Percentiles rank a stretch among this genome's conserved stretches.
Evolutionary conservation across 2,329 filamentous ascomycete species (phyloP).

Genomic region (Amesomyces nigricolor): DNA sequence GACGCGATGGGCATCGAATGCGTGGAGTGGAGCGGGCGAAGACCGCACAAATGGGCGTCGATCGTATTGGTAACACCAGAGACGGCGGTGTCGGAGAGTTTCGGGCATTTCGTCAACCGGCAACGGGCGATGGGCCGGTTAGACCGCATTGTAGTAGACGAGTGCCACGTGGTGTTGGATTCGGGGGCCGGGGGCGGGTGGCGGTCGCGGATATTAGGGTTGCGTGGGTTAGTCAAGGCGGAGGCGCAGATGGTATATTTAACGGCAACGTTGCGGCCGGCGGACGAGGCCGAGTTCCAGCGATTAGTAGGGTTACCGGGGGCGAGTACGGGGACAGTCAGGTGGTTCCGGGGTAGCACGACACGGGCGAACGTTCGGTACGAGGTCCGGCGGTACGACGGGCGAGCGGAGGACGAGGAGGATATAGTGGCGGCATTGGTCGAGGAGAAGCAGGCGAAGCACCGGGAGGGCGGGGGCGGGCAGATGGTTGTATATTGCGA

Average conservation of each 20-base stretch:
- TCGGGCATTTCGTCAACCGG: slow-evolving; percentile 3
- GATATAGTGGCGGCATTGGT: neutral
- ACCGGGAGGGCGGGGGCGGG: too few species aligned
- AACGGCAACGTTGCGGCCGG: slow-evolving; percentile 4
- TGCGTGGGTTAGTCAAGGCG: neutral
- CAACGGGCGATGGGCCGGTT: slow-evolving; percentile 2
- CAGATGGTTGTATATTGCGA: too few species aligned
- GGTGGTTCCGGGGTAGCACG: slow-evolving; percentile 4
- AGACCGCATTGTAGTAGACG: slow-evolving; percentile 4
- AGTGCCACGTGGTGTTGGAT: slow-evolving; percentile 10
- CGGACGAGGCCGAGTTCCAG: slow-evolving; percentile 3
- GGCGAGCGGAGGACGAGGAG: neutral
- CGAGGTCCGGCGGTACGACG: neutral
- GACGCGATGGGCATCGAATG: neutral
- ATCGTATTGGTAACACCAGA: slow-evolving; percentile 1
- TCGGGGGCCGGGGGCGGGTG: slow-evolving; percentile 1
- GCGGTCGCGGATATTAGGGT: neutral
- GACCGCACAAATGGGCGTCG: neutral
- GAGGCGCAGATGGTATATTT: neutral
- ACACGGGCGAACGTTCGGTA: slow-evolving; percentile 1
- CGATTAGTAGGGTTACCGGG: slow-evolving; percentile 2
- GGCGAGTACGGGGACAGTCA: neutral
- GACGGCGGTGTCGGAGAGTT: neutral
- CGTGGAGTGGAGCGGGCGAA: neutral
- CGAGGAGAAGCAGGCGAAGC: too few species aligned